These are phyloP conservation scores for Rhizophagus sp. DNA, from an alignment of 192 early-diverging fungal species.

Conservation along the genomic window DNA sequence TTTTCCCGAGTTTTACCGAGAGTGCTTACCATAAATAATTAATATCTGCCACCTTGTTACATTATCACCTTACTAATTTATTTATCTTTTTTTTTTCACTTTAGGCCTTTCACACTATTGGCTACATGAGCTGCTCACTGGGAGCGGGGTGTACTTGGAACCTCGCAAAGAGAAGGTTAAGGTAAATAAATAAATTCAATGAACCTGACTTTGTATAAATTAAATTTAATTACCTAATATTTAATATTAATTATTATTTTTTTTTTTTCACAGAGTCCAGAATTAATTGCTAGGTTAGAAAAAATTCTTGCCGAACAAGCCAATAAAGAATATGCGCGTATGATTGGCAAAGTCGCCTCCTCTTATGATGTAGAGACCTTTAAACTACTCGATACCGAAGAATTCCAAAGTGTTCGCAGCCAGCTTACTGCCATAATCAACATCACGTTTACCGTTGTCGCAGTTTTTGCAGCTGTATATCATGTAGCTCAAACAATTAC, in stretches of 20 bases:
- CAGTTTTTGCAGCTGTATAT: constrained; percentile 34
- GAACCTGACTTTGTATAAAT: neutral
- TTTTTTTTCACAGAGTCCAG: constrained; percentile 20
- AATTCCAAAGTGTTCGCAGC: constrained; percentile 27
- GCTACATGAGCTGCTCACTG: constrained; percentile 32
- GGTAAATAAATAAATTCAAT: constrained; percentile 8
- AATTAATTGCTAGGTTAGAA: constrained; percentile 28
- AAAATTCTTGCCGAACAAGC: constrained; percentile 32
- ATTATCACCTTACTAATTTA: no score
- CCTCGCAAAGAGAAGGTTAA: constrained; percentile 25
- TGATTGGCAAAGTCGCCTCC: constrained; percentile 27
- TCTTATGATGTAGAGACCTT: constrained; percentile 33
- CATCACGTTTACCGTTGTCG: constrained; percentile 33
- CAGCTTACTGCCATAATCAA: constrained; percentile 34
- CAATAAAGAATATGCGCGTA: constrained; percentile 34
- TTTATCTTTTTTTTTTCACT: neutral
- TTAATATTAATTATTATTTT: neutral
- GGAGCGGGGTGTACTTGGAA: constrained; percentile 28
- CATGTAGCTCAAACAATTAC: constrained; percentile 30
- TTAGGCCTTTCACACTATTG: constrained; percentile 31
- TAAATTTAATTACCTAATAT: no score
- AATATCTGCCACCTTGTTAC: no score
- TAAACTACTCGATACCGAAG: constrained; percentile 29
- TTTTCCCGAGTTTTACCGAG: neutral
- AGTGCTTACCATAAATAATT: neutral